These are phyloP conservation scores for Hyaloperonospora brassicae DNA, from an alignment of 352 stramenopile genomes.

Conservation along the genomic window DNA sequence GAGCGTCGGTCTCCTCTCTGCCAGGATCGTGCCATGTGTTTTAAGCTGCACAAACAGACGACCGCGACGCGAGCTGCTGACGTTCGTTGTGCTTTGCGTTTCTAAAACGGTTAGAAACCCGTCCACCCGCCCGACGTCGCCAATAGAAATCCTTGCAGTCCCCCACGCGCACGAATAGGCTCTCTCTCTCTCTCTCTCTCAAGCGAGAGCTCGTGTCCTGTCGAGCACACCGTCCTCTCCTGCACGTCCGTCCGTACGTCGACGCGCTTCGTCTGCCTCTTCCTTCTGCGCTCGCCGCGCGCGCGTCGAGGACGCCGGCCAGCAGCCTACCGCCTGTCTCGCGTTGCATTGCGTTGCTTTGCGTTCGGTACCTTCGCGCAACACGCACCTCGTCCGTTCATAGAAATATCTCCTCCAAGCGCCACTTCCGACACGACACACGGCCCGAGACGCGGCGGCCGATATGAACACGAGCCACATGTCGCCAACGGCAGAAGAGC, in stretches of 20 bases:
- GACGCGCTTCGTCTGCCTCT: conserved; percentile 1
- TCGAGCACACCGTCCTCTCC: conserved; percentile 1
- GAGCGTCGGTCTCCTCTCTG: background rate
- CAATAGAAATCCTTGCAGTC: too few species aligned
- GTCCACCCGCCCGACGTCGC: too few species aligned
- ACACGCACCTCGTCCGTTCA: background rate
- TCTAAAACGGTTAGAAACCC: background rate
- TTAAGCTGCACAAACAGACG: background rate
- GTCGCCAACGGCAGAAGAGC: conserved; percentile 18
- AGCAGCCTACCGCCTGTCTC: too few species aligned
- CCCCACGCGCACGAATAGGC: too few species aligned
- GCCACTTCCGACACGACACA: too few species aligned
- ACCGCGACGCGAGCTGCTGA: conserved; percentile 21
- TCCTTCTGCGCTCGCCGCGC: conserved; percentile 2
- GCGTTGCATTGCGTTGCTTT: too few species aligned
- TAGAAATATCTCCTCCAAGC: too few species aligned
- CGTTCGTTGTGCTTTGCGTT: background rate
- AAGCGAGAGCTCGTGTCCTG: too few species aligned
- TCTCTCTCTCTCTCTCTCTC: conserved; percentile 12
- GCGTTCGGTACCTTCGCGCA: conserved; percentile 5
- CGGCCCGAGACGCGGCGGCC: background rate
- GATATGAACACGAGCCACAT: conserved; percentile 20
- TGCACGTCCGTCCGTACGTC: background rate
- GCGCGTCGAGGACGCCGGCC: background rate
- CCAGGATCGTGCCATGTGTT: conserved; percentile 1